phyloP scores from a whole-genome alignment of 1,284 basidiomycete genomes.

The Cutaneotrichosporon sp. region DNA sequence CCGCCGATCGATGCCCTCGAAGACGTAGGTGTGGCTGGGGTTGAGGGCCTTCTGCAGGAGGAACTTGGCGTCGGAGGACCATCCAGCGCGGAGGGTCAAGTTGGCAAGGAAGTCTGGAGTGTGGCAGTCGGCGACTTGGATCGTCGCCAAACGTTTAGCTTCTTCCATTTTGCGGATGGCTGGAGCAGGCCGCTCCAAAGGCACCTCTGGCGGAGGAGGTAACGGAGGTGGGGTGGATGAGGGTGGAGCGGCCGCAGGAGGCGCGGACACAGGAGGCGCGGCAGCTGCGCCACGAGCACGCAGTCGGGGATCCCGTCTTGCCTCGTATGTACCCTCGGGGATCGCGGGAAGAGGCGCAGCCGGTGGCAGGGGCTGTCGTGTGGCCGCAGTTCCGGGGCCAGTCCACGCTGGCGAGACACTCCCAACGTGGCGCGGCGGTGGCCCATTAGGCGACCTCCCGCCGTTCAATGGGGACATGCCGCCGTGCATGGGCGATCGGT shows the following conservation, averaged over 20 bases:
- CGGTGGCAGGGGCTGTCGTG: not conserved
- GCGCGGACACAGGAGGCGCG: not conserved
- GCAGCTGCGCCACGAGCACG: not conserved
- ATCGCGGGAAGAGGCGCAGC: not conserved
- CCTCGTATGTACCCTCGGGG: not conserved
- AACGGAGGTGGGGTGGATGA: not conserved
- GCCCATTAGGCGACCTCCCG: no score
- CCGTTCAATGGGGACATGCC: not conserved
- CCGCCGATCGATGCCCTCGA: not conserved
- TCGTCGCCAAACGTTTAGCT: no score
- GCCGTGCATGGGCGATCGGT: not conserved
- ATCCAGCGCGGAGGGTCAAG: not conserved
- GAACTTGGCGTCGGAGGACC: not conserved
- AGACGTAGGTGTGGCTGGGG: not conserved
- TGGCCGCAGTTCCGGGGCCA: not conserved
- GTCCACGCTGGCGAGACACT: no score
- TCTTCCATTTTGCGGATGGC: no score
- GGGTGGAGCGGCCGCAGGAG: not conserved
- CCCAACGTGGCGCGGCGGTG: no score
- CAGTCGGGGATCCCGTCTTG: constrained; percentile 3
- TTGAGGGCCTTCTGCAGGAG: not conserved
- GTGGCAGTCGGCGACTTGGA: not conserved
- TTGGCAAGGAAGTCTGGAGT: not conserved
- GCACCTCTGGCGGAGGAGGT: no score
- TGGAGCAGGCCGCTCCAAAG: no score